Evolutionary conservation across 2,329 filamentous ascomycete species (phyloP).

Genomic region (Neonectria magnoliae): DNA sequence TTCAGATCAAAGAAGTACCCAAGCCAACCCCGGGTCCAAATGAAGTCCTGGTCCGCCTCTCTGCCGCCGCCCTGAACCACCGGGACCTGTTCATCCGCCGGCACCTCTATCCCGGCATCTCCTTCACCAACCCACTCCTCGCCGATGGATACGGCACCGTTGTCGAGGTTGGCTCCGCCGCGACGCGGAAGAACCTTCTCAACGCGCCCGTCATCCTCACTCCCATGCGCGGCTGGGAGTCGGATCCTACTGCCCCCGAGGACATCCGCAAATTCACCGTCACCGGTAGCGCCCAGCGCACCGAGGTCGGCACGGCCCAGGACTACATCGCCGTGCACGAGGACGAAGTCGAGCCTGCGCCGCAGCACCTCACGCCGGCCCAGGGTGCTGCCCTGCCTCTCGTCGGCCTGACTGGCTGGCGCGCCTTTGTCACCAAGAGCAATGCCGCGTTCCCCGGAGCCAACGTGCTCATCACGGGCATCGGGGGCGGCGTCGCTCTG

Average conservation of each 20-base stretch:
- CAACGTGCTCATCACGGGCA: conserved; percentile 88
- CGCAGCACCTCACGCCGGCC: conserved; percentile 73
- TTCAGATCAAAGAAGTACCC: conserved; percentile 69
- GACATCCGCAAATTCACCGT: conserved; percentile 66
- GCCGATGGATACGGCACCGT: conserved; percentile 86
- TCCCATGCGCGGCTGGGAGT: conserved; percentile 81
- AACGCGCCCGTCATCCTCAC: conserved; percentile 80
- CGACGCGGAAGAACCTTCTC: conserved; percentile 52
- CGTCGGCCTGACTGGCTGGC: conserved; percentile 88
- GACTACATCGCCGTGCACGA: conserved; percentile 78
- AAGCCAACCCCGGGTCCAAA: conserved; percentile 70
- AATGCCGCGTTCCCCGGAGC: conserved; percentile 69
- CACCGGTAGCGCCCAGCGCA: conserved; percentile 73
- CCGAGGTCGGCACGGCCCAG: conserved; percentile 73
- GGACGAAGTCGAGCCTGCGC: conserved; percentile 79
- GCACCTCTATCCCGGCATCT: conserved; percentile 87
- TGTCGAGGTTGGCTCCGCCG: conserved; percentile 66
- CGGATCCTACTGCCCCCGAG: conserved; percentile 79
- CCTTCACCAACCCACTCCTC: conserved; percentile 81
- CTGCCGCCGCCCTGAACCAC: conserved; percentile 89
- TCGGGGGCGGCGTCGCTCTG: conserved; percentile 91
- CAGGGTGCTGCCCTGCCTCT: conserved; percentile 88
- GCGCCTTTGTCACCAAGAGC: conserved; percentile 84
- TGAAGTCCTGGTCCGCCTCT: conserved; percentile 79
- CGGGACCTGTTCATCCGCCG: conserved; percentile 95